These are phyloP conservation scores for Posidonia oceanica DNA, from an alignment of 116 monocot genomes.

Conservation along the genomic window DNA sequence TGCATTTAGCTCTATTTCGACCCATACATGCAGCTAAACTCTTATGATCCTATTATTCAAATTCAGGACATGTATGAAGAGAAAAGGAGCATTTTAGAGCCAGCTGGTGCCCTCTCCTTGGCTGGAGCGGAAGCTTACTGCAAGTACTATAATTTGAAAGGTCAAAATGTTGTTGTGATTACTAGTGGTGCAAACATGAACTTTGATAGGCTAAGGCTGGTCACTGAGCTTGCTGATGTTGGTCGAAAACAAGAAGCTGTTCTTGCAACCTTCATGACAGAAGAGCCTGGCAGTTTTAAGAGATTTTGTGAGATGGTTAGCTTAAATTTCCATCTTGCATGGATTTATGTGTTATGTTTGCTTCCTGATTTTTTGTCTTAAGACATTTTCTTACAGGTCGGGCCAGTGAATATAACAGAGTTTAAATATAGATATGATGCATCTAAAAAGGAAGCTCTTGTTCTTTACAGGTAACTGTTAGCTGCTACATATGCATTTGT, in stretches of 20 bases:
- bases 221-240: slow-evolving; percentile 92
- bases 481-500: too few species aligned
- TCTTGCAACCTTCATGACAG: slow-evolving; percentile 58
- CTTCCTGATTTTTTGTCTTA: background rate
- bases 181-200: slow-evolving; percentile 97
- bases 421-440: slow-evolving; percentile 91
- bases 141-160: slow-evolving; percentile 74
- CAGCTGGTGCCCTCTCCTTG: slow-evolving; percentile 82
- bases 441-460: slow-evolving; percentile 57
- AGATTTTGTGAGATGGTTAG: slow-evolving; percentile 51
- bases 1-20: background rate
- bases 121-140: slow-evolving; percentile 95
- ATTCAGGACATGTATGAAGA: slow-evolving; percentile 95
- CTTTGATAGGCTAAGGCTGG: slow-evolving; percentile 74
- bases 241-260: slow-evolving; percentile 87
- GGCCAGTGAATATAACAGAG: slow-evolving; percentile 83
- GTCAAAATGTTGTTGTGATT: slow-evolving; percentile 70
- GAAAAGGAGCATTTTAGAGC: slow-evolving; percentile 90
- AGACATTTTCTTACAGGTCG: slow-evolving; percentile 35
- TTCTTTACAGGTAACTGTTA: slow-evolving; percentile 69
- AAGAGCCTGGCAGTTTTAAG: slow-evolving; percentile 80
- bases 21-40: background rate
- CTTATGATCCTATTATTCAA: background rate
- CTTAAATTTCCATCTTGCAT: background rate
- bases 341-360: background rate